Percentiles rank a stretch among this genome's conserved stretches.
These are phyloP conservation scores for Moricandia moricandioides DNA, from an alignment of 345 rosid species.

Conservation along the genomic window DNA sequence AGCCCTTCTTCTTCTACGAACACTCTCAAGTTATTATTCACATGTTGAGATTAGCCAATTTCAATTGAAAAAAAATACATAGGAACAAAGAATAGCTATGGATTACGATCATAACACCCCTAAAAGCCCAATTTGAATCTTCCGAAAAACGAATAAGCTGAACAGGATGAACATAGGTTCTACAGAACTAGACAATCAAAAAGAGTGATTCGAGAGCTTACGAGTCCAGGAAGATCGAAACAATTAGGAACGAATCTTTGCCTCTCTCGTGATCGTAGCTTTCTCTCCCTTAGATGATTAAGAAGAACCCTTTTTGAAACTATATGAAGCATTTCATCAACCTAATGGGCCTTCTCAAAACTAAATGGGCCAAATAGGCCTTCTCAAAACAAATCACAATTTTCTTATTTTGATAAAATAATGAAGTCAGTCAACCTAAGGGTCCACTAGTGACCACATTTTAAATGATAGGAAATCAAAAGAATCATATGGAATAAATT, in stretches of 20 bases:
- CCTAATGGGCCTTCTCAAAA: neutral
- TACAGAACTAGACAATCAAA: neutral
- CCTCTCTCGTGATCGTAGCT: neutral
- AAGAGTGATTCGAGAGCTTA: neutral
- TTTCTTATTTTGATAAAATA: no score
- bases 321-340: neutral
- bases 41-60: neutral
- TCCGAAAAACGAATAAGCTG: neutral
- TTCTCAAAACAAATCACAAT: no score
- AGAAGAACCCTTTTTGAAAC: neutral
- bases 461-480: no score
- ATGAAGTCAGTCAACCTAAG: no score
- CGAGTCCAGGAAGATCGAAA: neutral
- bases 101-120: neutral
- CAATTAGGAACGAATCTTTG: neutral
- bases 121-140: neutral
- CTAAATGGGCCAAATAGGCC: neutral
- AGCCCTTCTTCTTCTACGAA: neutral
- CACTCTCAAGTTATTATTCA: no score
- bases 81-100: neutral
- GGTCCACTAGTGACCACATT: no score
- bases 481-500: no score
- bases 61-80: no score
- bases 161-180: neutral
- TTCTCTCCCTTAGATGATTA: neutral